These are phyloP conservation scores for Leishmania aethiopica DNA, from an alignment of 208 protist genomes.

Conservation along the genomic window DNA sequence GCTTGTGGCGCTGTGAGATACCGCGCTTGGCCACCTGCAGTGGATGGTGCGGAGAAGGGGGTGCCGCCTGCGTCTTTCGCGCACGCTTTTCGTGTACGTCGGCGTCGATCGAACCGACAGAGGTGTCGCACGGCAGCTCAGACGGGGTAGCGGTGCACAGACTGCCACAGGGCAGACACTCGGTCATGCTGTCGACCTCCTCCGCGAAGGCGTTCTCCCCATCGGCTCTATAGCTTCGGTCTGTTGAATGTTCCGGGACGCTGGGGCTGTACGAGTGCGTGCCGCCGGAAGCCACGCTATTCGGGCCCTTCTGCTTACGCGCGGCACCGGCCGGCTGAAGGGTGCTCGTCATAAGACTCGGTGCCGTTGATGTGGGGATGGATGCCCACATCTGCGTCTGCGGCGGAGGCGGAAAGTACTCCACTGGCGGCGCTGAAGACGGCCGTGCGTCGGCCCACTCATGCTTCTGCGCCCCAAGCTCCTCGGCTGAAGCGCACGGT, in stretches of 20 bases:
- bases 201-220: not conserved
- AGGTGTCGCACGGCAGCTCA: not conserved
- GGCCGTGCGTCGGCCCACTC: not conserved
- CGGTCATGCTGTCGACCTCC: not conserved
- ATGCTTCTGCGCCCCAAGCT: not conserved
- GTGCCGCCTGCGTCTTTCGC: not conserved
- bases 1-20: not conserved
- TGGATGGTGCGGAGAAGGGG: conserved; percentile 18
- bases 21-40: conserved; percentile 8
- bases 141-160: not conserved
- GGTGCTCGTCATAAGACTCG: conserved; percentile 7
- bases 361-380: conserved; percentile 1
- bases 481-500: conserved; percentile 41
- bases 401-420: conserved; percentile 48
- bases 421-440: conserved; percentile 28
- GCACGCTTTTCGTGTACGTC: not conserved
- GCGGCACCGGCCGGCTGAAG: not conserved
- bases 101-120: not conserved
- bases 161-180: conserved; percentile 3
- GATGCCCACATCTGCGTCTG: conserved; percentile 33
- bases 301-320: not conserved
- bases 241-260: not conserved
- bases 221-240: not conserved
- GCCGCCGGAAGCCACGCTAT: not conserved
- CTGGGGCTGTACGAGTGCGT: not conserved